Evolutionary conservation across 345 rosid genomes (phyloP), one percentile per base, ranked within the genome.

Genomic region (Barbarea vulgaris): DNA sequence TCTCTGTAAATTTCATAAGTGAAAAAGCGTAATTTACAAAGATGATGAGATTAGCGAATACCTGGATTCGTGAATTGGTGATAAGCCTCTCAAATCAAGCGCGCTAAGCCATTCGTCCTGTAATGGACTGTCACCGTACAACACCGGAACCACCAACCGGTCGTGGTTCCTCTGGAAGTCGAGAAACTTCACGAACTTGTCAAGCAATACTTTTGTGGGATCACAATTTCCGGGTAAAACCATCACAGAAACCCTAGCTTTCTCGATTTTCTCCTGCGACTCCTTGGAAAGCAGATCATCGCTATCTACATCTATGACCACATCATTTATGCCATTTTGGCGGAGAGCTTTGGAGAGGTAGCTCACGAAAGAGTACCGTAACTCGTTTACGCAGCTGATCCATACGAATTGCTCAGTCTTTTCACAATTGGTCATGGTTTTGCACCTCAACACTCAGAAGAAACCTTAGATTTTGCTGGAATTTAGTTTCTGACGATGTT

Each of bases 311-410:
- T 51, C 71, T 22, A 19, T 19, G 14, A 69, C n/a, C 19, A 41
- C 30, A 55, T 55, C 21, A 3, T 42, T 12, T 41, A 69, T 53
- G 39, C 73, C 52, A 39, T 37, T 68, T 0, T 41, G 63, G 4
- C 39, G 39, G 5, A 68, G 52, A 39, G 73, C 73, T 12, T 7
- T 14, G 6, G 63, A 68, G 62, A 53, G 62, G 62, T 68, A 62
- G 67, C 75, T 46, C 2, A 70, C 56, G 5, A 70, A 70, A 1
- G 74, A 70, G 55, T 44, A 70, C 1, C 62, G 51, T 6, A 68
- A 17, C 27, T 68, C 62, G 0, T 39, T 51, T 24, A 36, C 21
- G 17, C 72, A 68, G 63, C 73, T 54, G 27, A 68, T 54, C 27
- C 7, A 68, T 19, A 68, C 52, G 13, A 54, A 5, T 22, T 52